Conservation (phyloP, 176 grass and related monocot genomes). For the Aegilops tauschii region DNA sequence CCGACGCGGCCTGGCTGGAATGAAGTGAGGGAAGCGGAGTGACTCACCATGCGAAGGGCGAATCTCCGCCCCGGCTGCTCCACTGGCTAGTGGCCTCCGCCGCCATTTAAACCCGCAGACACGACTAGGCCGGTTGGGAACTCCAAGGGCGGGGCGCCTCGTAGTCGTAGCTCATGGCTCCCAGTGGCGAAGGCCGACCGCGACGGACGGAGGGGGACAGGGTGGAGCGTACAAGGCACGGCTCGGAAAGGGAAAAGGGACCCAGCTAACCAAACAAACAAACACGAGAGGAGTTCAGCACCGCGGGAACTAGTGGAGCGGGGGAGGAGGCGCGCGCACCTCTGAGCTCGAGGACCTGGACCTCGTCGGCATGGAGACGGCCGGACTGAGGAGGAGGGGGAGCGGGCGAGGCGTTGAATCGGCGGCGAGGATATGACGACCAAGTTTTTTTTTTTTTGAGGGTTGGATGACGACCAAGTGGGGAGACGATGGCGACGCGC, state of each 20-base stretch:
- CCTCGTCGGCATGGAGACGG: no score
- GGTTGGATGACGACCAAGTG: no score
- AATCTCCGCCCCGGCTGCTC: neutral
- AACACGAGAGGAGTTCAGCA: neutral
- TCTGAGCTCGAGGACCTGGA: neutral
- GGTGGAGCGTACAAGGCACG: conserved; percentile 23
- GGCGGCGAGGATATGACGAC: no score
- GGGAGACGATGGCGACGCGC: no score
- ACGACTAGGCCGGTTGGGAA: neutral
- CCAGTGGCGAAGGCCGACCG: neutral
- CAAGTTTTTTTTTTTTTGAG: no score
- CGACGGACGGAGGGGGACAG: neutral
- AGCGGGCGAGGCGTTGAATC: neutral
- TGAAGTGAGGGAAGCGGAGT: neutral
- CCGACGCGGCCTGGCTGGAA: neutral
- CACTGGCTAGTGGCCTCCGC: neutral
- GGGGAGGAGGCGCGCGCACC: neutral
- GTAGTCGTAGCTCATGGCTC: neutral
- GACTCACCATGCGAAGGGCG: neutral
- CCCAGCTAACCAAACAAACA: neutral
- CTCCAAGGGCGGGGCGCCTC: conserved; percentile 26
- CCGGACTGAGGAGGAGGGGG: neutral
- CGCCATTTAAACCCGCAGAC: conserved; percentile 12
- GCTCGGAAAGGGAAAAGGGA: neutral
- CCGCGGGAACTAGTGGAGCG: neutral